phyloP scores from a whole-genome alignment of 139 green algal genomes.

The Coelastrella sp. region DNA sequence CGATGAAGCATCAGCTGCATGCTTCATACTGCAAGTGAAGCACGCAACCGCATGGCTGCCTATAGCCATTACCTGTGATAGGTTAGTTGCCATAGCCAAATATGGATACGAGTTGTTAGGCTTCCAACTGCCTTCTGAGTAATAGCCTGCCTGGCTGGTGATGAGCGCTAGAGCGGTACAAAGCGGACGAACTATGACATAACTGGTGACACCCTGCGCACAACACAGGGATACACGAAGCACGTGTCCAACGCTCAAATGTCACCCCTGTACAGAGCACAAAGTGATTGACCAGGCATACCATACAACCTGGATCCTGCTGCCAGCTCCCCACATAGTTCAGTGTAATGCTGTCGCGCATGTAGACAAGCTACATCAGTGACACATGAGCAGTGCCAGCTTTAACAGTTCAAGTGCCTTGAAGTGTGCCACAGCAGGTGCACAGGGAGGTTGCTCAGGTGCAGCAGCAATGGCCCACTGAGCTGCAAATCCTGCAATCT shows the following conservation, averaged over 20 bases:
- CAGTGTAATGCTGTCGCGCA: too few relatives aligned
- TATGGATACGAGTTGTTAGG: constrained; percentile 86
- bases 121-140: constrained; percentile 80
- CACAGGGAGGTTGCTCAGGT: too few relatives aligned
- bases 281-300: too few relatives aligned
- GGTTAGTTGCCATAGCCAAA: constrained; percentile 85
- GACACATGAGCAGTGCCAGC: too few relatives aligned
- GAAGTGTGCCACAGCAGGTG: background rate
- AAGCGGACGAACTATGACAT: constrained; percentile 92
- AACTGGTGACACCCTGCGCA: constrained; percentile 89
- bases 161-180: constrained; percentile 79
- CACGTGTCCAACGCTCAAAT: background rate
- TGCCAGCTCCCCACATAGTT: too few relatives aligned
- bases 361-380: background rate
- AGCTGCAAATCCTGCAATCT: background rate
- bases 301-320: too few relatives aligned
- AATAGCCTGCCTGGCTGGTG: constrained; percentile 74
- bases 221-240: constrained; percentile 2
- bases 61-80: constrained; percentile 71
- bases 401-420: background rate
- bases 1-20: background rate
- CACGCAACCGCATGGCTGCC: background rate
- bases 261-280: too few relatives aligned
- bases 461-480: too few relatives aligned
- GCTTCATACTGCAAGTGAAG: background rate